Conservation (phyloP, 140 eudicot genomes). For the Anethum foeniculum region DNA sequence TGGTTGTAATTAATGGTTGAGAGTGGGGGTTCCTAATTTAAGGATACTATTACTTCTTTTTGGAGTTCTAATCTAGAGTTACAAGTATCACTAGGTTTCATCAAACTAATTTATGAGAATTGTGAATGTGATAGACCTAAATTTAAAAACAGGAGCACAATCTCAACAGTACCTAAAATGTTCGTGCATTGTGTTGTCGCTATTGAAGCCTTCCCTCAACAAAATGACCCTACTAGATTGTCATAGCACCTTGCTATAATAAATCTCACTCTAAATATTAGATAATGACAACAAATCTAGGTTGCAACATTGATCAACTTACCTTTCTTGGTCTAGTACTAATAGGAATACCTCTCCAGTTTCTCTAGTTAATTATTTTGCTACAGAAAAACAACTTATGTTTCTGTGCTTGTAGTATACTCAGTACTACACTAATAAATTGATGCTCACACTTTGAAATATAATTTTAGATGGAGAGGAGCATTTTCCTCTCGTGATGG, state of each 20-base stretch:
- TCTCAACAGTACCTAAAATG: not conserved
- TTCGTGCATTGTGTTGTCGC: not conserved
- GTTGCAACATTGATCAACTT: not conserved
- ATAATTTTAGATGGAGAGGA: conserved; percentile 50
- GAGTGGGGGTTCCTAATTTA: not conserved
- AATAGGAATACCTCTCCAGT: not conserved
- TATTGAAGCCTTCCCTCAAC: not conserved
- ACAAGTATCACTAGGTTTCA: not conserved
- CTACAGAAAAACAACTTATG: not conserved
- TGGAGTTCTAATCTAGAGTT: not conserved
- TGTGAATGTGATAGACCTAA: not conserved
- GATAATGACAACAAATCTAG: not conserved
- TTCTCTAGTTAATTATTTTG: not conserved
- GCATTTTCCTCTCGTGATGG: conserved; percentile 72
- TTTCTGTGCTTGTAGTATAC: not conserved
- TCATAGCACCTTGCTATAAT: not conserved
- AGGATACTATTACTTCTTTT: not conserved
- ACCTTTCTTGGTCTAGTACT: not conserved
- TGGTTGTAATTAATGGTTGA: not conserved
- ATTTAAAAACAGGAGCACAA: not conserved
- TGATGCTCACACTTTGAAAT: not conserved
- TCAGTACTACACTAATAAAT: not conserved
- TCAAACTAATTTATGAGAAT: not conserved
- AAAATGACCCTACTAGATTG: not conserved
- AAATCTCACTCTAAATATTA: not conserved